Conservation (phyloP, 805 yeast species). For the Wickerhamiella bombiphila region DNA sequence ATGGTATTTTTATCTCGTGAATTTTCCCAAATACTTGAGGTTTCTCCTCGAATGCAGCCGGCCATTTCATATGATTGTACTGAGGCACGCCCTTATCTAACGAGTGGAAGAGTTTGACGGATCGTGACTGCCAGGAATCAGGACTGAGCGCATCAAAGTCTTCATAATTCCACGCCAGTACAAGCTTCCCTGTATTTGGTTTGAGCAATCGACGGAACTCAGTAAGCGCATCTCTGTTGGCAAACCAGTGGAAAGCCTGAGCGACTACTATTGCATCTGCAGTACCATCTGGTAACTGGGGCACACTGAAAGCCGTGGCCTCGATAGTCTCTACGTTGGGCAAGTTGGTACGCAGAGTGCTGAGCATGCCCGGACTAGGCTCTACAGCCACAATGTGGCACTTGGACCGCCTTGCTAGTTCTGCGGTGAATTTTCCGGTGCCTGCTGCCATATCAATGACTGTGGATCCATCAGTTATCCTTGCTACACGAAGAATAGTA, state of each 20-base stretch:
- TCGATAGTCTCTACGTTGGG: slow-evolving; percentile 28
- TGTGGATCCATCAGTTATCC: slow-evolving; percentile 22
- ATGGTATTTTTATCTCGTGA: slow-evolving; percentile 13
- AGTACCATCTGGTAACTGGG: slow-evolving; percentile 27
- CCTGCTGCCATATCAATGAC: slow-evolving; percentile 44
- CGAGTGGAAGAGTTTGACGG: slow-evolving; percentile 25
- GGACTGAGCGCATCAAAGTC: slow-evolving; percentile 17
- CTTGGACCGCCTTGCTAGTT: slow-evolving; percentile 17
- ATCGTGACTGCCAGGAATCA: slow-evolving; percentile 28
- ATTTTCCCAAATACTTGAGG: slow-evolving; percentile 22
- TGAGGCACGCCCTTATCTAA: slow-evolving; percentile 40
- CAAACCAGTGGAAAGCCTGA: slow-evolving; percentile 57
- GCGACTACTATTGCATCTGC: slow-evolving; percentile 41
- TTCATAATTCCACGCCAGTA: slow-evolving; percentile 48
- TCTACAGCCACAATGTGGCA: slow-evolving; percentile 31
- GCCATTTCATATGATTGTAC: slow-evolving; percentile 38
- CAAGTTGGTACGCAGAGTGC: slow-evolving; percentile 31
- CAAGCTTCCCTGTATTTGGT: slow-evolving; percentile 35
- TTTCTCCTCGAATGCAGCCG: slow-evolving; percentile 23
- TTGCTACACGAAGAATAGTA: slow-evolving; percentile 28
- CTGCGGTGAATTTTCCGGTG: slow-evolving; percentile 46
- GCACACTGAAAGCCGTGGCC: slow-evolving; percentile 36
- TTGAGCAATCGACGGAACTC: slow-evolving; percentile 40
- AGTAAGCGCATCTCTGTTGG: slow-evolving; percentile 32
- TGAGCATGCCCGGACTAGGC: slow-evolving; percentile 44